These are phyloP conservation scores for Cladosporium cucumerinum DNA, from an alignment of 2,329 filamentous ascomycete genomes.

Conservation along the genomic window DNA sequence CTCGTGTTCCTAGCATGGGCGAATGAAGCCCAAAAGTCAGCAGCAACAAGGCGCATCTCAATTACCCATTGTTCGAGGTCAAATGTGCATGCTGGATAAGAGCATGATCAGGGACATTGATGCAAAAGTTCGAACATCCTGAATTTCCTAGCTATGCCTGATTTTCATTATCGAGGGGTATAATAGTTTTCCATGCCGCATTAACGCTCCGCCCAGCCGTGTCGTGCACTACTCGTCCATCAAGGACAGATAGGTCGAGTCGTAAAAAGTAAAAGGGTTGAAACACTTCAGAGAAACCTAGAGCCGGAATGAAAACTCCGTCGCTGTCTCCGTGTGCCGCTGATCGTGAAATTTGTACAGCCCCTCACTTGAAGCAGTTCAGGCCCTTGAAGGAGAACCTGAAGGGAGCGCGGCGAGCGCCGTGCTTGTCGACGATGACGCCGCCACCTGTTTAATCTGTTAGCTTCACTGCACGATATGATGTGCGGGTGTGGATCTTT, in stretches of 20 bases:
- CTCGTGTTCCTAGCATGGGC: no score
- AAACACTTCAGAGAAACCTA: not conserved
- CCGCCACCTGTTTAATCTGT: slow-evolving; percentile 41
- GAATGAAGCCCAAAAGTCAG: no score
- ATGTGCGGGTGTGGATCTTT: not conserved
- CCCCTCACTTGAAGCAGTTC: slow-evolving; percentile 51
- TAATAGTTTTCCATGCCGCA: not conserved
- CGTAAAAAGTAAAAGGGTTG: not conserved
- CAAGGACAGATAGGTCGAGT: not conserved
- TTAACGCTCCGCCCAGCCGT: not conserved
- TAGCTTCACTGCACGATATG: not conserved
- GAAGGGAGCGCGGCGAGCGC: slow-evolving; percentile 50
- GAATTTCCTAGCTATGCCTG: not conserved
- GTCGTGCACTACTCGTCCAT: not conserved
- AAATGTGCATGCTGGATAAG: no score
- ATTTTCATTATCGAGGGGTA: not conserved
- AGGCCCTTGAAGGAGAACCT: slow-evolving; percentile 49
- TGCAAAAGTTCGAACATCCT: not conserved
- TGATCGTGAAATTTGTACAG: not conserved
- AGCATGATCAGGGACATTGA: not conserved
- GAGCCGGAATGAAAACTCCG: not conserved
- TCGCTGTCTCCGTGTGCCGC: not conserved
- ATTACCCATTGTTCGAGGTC: no score
- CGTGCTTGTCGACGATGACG: slow-evolving; percentile 52
- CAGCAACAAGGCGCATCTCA: no score